phyloP scores from a whole-genome alignment of 1,284 basidiomycete genomes.

The Golubevia pallescens region DNA sequence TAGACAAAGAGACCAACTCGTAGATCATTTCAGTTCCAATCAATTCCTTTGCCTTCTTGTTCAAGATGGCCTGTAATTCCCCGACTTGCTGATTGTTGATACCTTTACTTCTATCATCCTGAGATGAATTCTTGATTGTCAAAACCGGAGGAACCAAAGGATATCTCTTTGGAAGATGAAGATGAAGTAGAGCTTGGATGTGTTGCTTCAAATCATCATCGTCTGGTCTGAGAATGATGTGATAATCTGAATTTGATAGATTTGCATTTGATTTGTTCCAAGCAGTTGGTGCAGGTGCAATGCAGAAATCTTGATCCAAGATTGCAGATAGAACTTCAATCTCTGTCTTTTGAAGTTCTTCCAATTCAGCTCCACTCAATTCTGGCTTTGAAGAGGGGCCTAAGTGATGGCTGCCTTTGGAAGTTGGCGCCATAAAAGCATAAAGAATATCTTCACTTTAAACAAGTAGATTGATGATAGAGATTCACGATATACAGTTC shows the following conservation, averaged over 20 bases:
- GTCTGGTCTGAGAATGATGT: conserved; percentile 42
- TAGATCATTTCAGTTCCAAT: conserved; percentile 64
- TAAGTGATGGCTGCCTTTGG: too few relatives aligned
- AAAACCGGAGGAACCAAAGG: conserved; percentile 39
- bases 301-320: conserved; percentile 40
- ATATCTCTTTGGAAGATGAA: conserved; percentile 51
- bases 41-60: conserved; percentile 34
- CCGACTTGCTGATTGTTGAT: conserved; percentile 22
- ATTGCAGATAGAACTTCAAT: conserved; percentile 51
- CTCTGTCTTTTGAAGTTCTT: conserved; percentile 45
- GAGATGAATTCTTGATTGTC: conserved; percentile 21
- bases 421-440: too few relatives aligned
- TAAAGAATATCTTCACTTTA: too few relatives aligned
- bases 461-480: too few relatives aligned
- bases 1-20: conserved; percentile 43
- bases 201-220: conserved; percentile 39
- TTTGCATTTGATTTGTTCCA: conserved; percentile 23
- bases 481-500: too few relatives aligned
- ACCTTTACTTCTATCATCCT: conserved; percentile 29
- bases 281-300: conserved; percentile 30
- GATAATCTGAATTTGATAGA: conserved; percentile 28
- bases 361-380: conserved; percentile 19
- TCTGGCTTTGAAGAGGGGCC: too few relatives aligned
- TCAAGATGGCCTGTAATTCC: conserved; percentile 29
- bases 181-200: conserved; percentile 29